phyloP scores from a whole-genome alignment of 106 monocot species.

The Dactylorhiza incarnata region DNA sequence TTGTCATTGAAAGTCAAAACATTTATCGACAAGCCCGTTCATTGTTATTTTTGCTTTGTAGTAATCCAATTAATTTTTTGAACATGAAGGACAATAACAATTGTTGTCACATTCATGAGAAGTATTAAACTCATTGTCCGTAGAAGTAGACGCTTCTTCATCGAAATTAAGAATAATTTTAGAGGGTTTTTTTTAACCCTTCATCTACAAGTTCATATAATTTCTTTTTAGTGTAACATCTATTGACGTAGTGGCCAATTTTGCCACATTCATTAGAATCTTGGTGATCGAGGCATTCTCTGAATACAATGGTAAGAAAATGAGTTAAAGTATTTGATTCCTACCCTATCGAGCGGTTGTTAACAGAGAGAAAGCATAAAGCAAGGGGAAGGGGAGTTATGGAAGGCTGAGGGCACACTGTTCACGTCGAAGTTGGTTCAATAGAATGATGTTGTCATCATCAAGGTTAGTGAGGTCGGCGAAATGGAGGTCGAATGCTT shows the following conservation, averaged over 20 bases:
- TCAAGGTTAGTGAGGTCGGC: too few relatives aligned
- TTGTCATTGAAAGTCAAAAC: not conserved
- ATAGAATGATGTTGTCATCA: too few relatives aligned
- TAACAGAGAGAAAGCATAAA: too few relatives aligned
- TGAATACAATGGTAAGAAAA: too few relatives aligned
- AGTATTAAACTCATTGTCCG: not conserved
- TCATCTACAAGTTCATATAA: too few relatives aligned
- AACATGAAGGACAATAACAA: not conserved
- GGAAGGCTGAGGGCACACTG: too few relatives aligned
- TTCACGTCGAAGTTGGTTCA: too few relatives aligned
- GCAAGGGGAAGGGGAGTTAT: too few relatives aligned
- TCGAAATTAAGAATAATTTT: not conserved
- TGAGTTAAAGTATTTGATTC: too few relatives aligned
- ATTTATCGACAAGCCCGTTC: not conserved
- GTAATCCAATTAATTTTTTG: not conserved
- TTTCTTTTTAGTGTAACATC: not conserved
- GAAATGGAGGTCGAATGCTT: too few relatives aligned
- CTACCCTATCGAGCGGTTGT: too few relatives aligned
- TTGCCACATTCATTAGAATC: constrained; percentile 2
- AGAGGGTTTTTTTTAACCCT: not conserved
- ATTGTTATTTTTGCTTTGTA: not conserved
- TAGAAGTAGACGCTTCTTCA: not conserved
- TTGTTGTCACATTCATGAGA: not conserved
- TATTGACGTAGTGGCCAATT: not conserved
- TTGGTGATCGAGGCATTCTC: too few relatives aligned